Conservation (phyloP, 1,284 basidiomycete genomes). For the Ustilago cynodontis region DNA sequence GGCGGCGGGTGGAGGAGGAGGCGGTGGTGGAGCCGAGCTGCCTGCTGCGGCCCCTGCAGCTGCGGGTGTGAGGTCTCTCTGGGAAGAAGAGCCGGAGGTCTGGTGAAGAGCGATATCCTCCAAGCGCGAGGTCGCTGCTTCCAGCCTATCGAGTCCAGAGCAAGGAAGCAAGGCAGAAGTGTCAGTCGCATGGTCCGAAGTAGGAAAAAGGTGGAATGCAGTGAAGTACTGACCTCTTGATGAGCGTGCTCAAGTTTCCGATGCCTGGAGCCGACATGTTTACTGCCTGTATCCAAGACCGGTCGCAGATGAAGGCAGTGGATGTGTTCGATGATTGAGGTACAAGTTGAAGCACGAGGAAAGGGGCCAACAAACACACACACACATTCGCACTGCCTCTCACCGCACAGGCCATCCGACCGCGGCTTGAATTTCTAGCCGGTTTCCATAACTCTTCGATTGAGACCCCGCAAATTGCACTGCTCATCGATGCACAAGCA, state of each 20-base stretch:
- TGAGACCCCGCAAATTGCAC: background rate
- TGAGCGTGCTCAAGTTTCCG: slow-evolving; percentile 65
- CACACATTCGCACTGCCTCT: slow-evolving; percentile 7
- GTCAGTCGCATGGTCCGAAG: background rate
- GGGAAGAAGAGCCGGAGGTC: slow-evolving; percentile 24
- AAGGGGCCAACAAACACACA: slow-evolving; percentile 7
- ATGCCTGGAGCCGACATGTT: slow-evolving; percentile 61
- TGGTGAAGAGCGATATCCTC: slow-evolving; percentile 83
- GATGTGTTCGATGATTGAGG: slow-evolving; percentile 13
- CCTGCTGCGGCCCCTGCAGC: slow-evolving; percentile 31
- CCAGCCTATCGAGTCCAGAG: slow-evolving; percentile 66
- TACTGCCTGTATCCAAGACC: background rate
- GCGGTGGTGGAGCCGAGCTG: slow-evolving; percentile 30
- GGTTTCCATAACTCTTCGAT: background rate
- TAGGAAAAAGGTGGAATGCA: too few species aligned
- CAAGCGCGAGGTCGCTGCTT: slow-evolving; percentile 92
- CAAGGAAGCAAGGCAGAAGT: slow-evolving; percentile 6
- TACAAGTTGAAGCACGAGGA: slow-evolving; percentile 1
- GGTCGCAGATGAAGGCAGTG: background rate
- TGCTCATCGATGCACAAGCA: background rate
- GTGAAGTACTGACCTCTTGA: slow-evolving; percentile 61
- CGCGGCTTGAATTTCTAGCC: background rate
- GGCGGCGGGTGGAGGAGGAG: slow-evolving; percentile 30
- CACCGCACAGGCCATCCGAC: slow-evolving; percentile 17
- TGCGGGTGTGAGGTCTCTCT: slow-evolving; percentile 28